phyloP scores from a whole-genome alignment of 208 protist species.

The Leishmania martiniquensis region DNA sequence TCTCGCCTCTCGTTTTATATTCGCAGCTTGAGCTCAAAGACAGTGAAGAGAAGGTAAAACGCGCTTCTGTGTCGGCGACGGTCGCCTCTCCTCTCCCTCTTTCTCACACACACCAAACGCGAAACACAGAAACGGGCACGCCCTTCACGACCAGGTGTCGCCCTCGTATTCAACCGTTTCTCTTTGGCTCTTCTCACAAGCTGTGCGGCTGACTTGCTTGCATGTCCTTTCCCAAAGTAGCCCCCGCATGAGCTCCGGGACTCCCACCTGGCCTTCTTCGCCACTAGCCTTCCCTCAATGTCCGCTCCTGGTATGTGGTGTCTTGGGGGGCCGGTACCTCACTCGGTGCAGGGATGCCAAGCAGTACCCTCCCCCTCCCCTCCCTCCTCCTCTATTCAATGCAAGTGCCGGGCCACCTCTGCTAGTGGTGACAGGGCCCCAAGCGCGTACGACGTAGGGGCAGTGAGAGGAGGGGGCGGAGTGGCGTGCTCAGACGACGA shows the following conservation, averaged over 20 bases:
- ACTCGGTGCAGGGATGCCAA: neutral
- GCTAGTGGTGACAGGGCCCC: neutral
- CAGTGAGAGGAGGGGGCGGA: neutral
- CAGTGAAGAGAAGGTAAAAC: neutral
- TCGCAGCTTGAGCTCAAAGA: neutral
- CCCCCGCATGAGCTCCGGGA: neutral
- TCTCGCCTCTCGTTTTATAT: neutral
- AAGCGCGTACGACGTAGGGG: neutral
- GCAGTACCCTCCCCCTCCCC: neutral
- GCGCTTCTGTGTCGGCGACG: neutral
- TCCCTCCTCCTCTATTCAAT: neutral
- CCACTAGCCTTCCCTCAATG: neutral
- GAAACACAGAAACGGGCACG: neutral
- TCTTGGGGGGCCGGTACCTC: neutral
- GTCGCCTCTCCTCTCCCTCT: neutral
- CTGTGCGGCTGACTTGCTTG: neutral
- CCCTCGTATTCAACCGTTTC: neutral
- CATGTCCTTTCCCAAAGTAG: neutral
- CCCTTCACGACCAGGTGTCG: neutral
- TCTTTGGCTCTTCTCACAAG: neutral
- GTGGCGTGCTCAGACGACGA: neutral
- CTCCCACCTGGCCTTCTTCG: neutral
- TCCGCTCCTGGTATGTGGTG: neutral
- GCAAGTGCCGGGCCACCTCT: neutral
- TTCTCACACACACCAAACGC: neutral